These are phyloP conservation scores for Nannizzia gypsea DNA, from an alignment of 2,329 filamentous ascomycete genomes.

Conservation along the genomic window DNA sequence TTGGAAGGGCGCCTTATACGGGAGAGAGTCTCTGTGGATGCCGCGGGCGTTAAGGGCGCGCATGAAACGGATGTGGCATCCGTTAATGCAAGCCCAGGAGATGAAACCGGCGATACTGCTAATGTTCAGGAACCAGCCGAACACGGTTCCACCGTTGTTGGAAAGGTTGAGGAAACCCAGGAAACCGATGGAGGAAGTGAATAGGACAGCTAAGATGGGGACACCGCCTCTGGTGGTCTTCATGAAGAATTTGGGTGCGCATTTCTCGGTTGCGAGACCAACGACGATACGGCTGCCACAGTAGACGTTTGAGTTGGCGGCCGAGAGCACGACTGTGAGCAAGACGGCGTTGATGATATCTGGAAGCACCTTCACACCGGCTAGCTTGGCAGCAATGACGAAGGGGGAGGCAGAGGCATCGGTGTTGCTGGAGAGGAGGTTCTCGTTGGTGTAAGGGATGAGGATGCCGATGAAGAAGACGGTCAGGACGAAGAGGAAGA, in stretches of 20 bases:
- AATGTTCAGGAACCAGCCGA: slow-evolving; percentile 34
- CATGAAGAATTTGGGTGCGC: slow-evolving; percentile 34
- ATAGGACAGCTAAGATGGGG: slow-evolving; percentile 34
- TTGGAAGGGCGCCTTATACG: slow-evolving; percentile 51
- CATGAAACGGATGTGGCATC: slow-evolving; percentile 56
- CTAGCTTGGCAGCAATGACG: slow-evolving; percentile 33
- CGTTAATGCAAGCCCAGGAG: slow-evolving; percentile 27
- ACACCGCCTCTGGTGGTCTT: slow-evolving; percentile 33
- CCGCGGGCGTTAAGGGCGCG: slow-evolving; percentile 45
- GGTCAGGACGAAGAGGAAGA: slow-evolving; percentile 42
- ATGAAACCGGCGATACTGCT: slow-evolving; percentile 27
- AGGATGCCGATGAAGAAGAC: slow-evolving; percentile 58
- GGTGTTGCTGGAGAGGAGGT: slow-evolving; percentile 33
- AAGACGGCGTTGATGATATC: slow-evolving; percentile 33
- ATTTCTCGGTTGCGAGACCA: slow-evolving; percentile 44
- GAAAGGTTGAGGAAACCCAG: slow-evolving; percentile 60
- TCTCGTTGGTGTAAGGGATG: slow-evolving; percentile 50
- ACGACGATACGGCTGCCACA: slow-evolving; percentile 55
- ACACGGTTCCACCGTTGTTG: slow-evolving; percentile 48
- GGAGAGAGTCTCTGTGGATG: slow-evolving; percentile 46
- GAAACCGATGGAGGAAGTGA: slow-evolving; percentile 44
- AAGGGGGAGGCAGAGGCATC: slow-evolving; percentile 30
- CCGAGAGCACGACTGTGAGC: slow-evolving; percentile 34
- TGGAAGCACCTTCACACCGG: slow-evolving; percentile 29
- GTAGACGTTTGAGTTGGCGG: slow-evolving; percentile 34